These are phyloP conservation scores for Nepenthes gracilis DNA, from an alignment of 148 eudicot genomes.

Conservation along the genomic window DNA sequence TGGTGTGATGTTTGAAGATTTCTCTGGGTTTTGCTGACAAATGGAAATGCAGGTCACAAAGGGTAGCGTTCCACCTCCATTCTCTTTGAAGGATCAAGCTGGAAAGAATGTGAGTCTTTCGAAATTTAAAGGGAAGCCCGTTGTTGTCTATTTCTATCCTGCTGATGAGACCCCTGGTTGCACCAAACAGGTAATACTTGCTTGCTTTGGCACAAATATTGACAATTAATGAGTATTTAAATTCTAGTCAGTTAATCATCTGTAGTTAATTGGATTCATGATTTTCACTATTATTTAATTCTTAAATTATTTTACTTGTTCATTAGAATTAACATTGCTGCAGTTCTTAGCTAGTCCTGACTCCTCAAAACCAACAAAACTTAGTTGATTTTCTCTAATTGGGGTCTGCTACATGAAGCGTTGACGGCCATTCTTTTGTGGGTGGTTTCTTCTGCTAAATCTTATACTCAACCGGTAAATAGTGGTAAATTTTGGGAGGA, in stretches of 20 bases:
- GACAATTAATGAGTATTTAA: no score
- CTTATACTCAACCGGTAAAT: no score
- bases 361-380: no score
- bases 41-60: slow-evolving; percentile 46
- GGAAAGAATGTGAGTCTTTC: slow-evolving; percentile 77
- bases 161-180: slow-evolving; percentile 99
- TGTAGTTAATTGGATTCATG: not conserved
- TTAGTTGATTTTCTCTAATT: no score
- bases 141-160: slow-evolving; percentile 89
- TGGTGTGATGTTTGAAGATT: slow-evolving; percentile 6
- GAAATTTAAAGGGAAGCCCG: slow-evolving; percentile 89
- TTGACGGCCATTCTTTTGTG: no score
- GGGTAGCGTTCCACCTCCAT: slow-evolving; percentile 63
- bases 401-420: no score
- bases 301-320: not conserved
- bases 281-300: not conserved
- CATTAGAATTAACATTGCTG: no score
- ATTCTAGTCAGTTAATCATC: no score
- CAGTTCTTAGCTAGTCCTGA: no score
- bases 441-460: no score
- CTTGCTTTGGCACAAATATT: not conserved
- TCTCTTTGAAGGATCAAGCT: slow-evolving; percentile 81
- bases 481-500: no score
- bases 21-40: not conserved
- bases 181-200: slow-evolving; percentile 76